These are phyloP conservation scores for Arthrinium puccinioides DNA, from an alignment of 2,329 filamentous ascomycete species.

Conservation along the genomic window DNA sequence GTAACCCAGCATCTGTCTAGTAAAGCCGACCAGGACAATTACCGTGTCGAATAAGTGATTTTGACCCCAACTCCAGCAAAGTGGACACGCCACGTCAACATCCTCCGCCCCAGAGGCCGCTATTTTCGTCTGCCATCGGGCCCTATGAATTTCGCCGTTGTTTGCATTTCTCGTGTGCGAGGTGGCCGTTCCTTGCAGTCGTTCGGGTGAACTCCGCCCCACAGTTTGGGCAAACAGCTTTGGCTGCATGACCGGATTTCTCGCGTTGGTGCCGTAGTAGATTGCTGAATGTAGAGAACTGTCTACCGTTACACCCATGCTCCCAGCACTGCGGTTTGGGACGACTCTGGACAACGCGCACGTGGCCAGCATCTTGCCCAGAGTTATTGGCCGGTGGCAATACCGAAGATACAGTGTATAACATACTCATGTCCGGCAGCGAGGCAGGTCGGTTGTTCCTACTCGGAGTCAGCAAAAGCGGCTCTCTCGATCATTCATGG, in stretches of 20 bases:
- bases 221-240: slow-evolving; percentile 84
- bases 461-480: no score
- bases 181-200: slow-evolving; percentile 78
- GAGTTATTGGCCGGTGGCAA: slow-evolving; percentile 26
- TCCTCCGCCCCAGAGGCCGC: no score
- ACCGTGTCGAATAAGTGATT: no score
- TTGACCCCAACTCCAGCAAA: no score
- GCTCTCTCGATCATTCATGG: no score
- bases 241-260: slow-evolving; percentile 84
- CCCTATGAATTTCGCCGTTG: slow-evolving; percentile 44
- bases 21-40: no score
- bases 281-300: slow-evolving; percentile 96
- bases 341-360: slow-evolving; percentile 66
- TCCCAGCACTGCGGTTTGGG: slow-evolving; percentile 98
- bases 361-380: slow-evolving; percentile 37
- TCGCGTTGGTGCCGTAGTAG: slow-evolving; percentile 87
- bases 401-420: slow-evolving; percentile 34
- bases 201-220: slow-evolving; percentile 91
- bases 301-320: slow-evolving; percentile 89
- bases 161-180: slow-evolving; percentile 88
- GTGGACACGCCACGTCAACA: no score
- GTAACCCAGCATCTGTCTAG: no score
- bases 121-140: no score
- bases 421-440: slow-evolving; percentile 32
- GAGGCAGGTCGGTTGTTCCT: slow-evolving; percentile 30